Base-by-base conservation (phyloP, 257 asterid species). In the Primulina huaijiensis region DNA sequence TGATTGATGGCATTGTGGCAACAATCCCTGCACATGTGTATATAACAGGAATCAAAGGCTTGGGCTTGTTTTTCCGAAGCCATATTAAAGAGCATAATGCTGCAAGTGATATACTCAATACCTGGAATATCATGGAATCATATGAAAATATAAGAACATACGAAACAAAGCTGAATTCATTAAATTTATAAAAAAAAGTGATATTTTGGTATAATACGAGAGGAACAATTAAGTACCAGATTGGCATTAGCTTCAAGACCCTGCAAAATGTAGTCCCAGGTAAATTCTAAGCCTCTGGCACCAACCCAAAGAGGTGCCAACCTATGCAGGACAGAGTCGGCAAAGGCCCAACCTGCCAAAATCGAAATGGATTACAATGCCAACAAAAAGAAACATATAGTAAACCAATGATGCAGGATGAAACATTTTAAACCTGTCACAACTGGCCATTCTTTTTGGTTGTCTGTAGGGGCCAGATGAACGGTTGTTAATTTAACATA, bases 281-380 rank as follows among this genome's bases (percentile, higher is more conserved):
- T 94, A 79, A 94, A 94, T 72, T 94, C 99, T 71, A 94, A 78
- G 68, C 99, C 96, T 85, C 92, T 89, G 73, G 99, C 97, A 68
- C 99, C 99, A 19, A 94, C 87, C 99, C 99, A 94, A 73, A 94
- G 97, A 2, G 99, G 99, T 23, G 92, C 96, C 83, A 94, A 79
- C 77, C 92, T 89, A 75, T 94, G 99, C 76, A 94, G 92, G 79
- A 94, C 87, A 23, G 99, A 86, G 79, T 94, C 97, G 77, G 97
- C 99, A 82, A 94, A 94, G 38, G 99, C 99, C 99, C 99, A 94
- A 59, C 99, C 97, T 94, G 86, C 69, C 69, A 69, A 78, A 35
- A 59, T 17, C 59, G 70, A 62, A 69, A 73, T 30, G 46, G 68
- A 77, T 65, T 63, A 68, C 72, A 29, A 52, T 17, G 69, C 50